These are phyloP conservation scores for Chlamydomonas eustigma DNA, from an alignment of 139 green algal genomes.

Conservation along the genomic window DNA sequence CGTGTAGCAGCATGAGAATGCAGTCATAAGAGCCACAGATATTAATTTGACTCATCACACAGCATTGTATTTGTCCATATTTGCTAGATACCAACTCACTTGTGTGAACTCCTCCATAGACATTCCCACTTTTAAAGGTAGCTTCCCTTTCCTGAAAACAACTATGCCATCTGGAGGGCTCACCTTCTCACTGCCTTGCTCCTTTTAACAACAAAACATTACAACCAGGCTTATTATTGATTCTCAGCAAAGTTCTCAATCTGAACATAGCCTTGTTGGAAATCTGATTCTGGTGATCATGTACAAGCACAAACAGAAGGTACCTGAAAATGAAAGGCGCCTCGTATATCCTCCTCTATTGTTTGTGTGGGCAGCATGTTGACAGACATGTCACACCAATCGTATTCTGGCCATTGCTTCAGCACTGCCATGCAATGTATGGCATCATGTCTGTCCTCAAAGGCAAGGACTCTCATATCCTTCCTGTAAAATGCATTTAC, in stretches of 20 bases:
- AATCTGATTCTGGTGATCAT: not conserved
- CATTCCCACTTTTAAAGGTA: slow-evolving; percentile 49
- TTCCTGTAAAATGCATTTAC: not conserved
- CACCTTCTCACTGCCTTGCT: slow-evolving; percentile 23
- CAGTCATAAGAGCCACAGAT: not conserved
- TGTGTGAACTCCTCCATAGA: slow-evolving; percentile 42
- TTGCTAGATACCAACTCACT: slow-evolving; percentile 7
- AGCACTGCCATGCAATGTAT: slow-evolving; percentile 35
- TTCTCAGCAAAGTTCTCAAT: too few relatives aligned
- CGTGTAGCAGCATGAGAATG: not conserved
- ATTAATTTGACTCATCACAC: not conserved
- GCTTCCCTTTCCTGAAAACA: slow-evolving; percentile 49
- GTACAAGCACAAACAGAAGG: too few relatives aligned
- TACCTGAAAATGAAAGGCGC: not conserved
- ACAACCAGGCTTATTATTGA: too few relatives aligned
- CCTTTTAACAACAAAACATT: too few relatives aligned
- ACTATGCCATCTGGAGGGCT: slow-evolving; percentile 30
- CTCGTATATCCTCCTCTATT: not conserved
- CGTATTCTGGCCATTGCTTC: slow-evolving; percentile 38
- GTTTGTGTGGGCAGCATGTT: not conserved
- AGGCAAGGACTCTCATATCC: slow-evolving; percentile 48
- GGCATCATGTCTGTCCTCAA: slow-evolving; percentile 49
- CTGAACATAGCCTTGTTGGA: not conserved
- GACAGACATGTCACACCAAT: slow-evolving; percentile 15
- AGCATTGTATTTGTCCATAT: not conserved